phyloP scores from a whole-genome alignment of 805 yeast species.

The Ogataea corticis region DNA sequence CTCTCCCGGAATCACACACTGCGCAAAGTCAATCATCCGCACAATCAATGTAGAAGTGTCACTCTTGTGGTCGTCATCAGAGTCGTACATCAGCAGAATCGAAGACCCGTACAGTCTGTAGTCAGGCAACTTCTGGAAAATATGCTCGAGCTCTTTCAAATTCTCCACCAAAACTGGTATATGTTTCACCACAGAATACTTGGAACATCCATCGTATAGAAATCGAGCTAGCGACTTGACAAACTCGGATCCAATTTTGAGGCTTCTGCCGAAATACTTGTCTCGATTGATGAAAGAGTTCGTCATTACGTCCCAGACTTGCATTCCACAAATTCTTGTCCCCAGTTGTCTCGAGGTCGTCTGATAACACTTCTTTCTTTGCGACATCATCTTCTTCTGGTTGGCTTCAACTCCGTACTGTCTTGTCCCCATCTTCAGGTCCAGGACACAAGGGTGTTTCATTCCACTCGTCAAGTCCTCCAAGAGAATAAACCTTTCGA shows the following conservation, averaged over 20 bases:
- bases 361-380: constrained; percentile 71
- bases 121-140: constrained; percentile 59
- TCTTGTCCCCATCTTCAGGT: constrained; percentile 96
- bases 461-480: constrained; percentile 90
- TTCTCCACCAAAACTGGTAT: constrained; percentile 66
- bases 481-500: constrained; percentile 79
- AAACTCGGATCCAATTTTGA: constrained; percentile 73
- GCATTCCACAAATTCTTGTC: constrained; percentile 93
- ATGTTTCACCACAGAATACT: constrained; percentile 60
- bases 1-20: constrained; percentile 73
- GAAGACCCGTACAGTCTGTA: constrained; percentile 93
- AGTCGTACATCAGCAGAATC: constrained; percentile 86
- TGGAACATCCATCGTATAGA: constrained; percentile 70
- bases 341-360: constrained; percentile 86
- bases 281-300: constrained; percentile 66
- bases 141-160: constrained; percentile 55
- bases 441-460: constrained; percentile 86
- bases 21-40: constrained; percentile 95
- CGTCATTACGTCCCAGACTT: constrained; percentile 61
- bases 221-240: constrained; percentile 72
- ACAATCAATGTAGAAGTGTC: constrained; percentile 39
- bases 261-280: constrained; percentile 87
- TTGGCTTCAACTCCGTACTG: constrained; percentile 96
- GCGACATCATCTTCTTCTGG: constrained; percentile 69
- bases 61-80: constrained; percentile 34